Evolutionary conservation across 2,329 filamentous ascomycete species (phyloP).

Genomic region (Xylariaceae sp.): DNA sequence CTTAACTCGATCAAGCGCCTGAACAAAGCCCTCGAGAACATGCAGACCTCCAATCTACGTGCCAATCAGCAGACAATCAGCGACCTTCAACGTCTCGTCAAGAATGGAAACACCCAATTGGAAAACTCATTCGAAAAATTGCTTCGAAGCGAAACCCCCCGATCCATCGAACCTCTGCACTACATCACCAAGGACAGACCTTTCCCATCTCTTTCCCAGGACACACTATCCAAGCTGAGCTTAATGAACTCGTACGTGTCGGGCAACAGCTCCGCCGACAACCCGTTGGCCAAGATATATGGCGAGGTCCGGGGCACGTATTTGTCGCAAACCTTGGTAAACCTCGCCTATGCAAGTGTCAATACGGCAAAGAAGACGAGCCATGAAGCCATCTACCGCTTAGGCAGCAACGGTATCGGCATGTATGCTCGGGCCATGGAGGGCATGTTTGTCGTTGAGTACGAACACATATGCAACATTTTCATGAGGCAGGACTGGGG

Average conservation of each 20-base stretch:
- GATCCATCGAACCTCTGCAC: slow-evolving; percentile 81
- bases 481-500: slow-evolving; percentile 85
- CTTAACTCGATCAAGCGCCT: slow-evolving; percentile 85
- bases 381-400: slow-evolving; percentile 76
- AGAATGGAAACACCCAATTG: slow-evolving; percentile 74
- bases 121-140: slow-evolving; percentile 79
- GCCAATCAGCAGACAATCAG: slow-evolving; percentile 86
- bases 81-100: slow-evolving; percentile 73
- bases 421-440: slow-evolving; percentile 86
- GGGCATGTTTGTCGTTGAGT: slow-evolving; percentile 80
- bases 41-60: slow-evolving; percentile 84
- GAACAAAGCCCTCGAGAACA: slow-evolving; percentile 75
- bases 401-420: slow-evolving; percentile 85
- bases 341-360: slow-evolving; percentile 80
- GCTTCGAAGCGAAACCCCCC: slow-evolving; percentile 69
- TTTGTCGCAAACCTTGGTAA: slow-evolving; percentile 74
- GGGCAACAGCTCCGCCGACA: slow-evolving; percentile 57
- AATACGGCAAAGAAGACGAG: slow-evolving; percentile 78
- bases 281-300: slow-evolving; percentile 75
- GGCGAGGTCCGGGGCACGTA: slow-evolving; percentile 83
- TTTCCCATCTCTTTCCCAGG: slow-evolving; percentile 76
- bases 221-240: slow-evolving; percentile 69
- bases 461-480: slow-evolving; percentile 83
- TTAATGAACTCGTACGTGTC: slow-evolving; percentile 76
- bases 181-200: slow-evolving; percentile 85